Evolutionary conservation across 2,329 filamentous ascomycete genomes (phyloP), one percentile per base, ranked within the genome.

Genomic region (Hymenoscyphus scutula): DNA sequence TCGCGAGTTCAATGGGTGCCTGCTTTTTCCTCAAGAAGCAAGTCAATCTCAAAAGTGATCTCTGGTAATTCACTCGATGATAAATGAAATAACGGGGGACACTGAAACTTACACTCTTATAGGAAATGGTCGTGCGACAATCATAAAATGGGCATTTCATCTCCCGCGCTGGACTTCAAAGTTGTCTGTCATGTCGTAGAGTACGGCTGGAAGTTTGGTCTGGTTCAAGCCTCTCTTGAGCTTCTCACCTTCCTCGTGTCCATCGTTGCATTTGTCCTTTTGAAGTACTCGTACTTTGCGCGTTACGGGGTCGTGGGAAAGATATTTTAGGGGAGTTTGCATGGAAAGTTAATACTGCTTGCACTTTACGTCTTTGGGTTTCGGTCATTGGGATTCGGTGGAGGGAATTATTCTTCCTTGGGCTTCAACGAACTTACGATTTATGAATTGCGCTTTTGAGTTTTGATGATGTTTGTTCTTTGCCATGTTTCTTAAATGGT

Each of bases 91-190:
- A 25, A 23, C 25, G 10, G 6, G 45, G 34, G 5, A 15, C 45
- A 51, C 23, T 25, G 2, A 25, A 51, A 10, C 41, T 48, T 48
- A 48, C 41, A 51, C 8, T 1, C 11, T 51, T 25, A n/a, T 17
- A 68, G 66, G 65, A 62, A 62, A 66, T 70, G 66, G 66, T 64
- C 63, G 37, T 69, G 66, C 54, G 48, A 55, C 3, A 69, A 68
- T 53, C 53, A 68, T 29, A 57, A 67, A 57, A 57, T 63, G 11
- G 64, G 60, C 10, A 60, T 65, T 3, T 17, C 58, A n/a, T 69
- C 61, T 25, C 57, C 65, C 10, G 59, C 53, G 19, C 53, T 70
- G 10, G 61, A 70, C 23, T 70, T 70, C 48, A 51, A 64, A 10
- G 34, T 64, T 11, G 58, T 68, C 5, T 70, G 68, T 53, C 53